Evolutionary conservation across 2,329 filamentous ascomycete species (phyloP), one percentile per base, ranked within the genome.

Genomic region (Aspergillus tanneri): DNA sequence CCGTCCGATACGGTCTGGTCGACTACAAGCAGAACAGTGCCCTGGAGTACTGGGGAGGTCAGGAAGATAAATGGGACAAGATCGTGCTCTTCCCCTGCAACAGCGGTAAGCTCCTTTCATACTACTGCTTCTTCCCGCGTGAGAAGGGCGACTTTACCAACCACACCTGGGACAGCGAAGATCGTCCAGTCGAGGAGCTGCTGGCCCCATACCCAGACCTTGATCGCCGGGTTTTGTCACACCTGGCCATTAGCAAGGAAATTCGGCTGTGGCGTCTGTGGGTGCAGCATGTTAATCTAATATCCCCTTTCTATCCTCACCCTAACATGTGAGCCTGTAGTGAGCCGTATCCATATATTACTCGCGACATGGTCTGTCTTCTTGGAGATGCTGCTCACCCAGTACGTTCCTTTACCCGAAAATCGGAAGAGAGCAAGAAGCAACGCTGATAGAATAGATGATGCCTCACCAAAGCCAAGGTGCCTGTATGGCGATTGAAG

Each of bases 11-110:
- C 1, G 84, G 84, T 2, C 75, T 87, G 0, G 75, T 82, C 24
- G 81, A 87, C 62, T 86, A 85, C 66, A 82, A 81, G 0, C 60
- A 75, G 25, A 65, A 87, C 67, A 72, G 65, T 21, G 84, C 83
- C 0, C 71, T 88, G 0, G 82, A 88, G 64, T 87, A 86, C 71
- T 87, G 84, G 84, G 85, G 85, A 21, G 85, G 85, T 43, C 65
- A 67, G 37, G 63, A 66, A n/a, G 41, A 79, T 83, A 46, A 82
- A 80, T 59, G 81, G 74, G 80, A 86, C 66, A 88, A 87, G 74
- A 87, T 88, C 49, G 84, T 87, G 4, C 71, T 87, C 2, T 86
- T 83, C 0, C 83, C 84, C 4, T 87, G 85, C 69, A 84, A 86
- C 59, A 79, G 78, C 18, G 83, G 84, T 44, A 79, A 79, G 51